phyloP scores from a whole-genome alignment of 139 green algal species.

The Bryopsis sp. region DNA sequence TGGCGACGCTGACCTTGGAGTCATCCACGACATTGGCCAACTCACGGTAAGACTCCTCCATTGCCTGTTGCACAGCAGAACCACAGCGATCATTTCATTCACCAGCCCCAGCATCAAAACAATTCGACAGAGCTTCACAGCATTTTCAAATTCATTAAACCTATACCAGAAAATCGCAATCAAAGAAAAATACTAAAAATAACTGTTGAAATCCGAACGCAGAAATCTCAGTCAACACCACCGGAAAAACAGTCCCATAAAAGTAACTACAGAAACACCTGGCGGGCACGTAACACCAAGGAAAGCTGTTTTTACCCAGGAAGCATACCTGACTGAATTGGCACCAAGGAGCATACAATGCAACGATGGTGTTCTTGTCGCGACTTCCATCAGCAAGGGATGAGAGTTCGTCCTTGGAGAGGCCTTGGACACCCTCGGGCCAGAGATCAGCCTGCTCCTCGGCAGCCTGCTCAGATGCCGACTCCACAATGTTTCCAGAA shows the following conservation, averaged over 20 bases:
- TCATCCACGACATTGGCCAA: conserved; percentile 55
- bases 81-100: no score
- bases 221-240: no score
- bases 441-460: conserved; percentile 17
- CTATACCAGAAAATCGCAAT: no score
- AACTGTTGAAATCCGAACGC: no score
- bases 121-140: no score
- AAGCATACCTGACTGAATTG: conserved; percentile 70
- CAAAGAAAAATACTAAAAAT: no score
- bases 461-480: background rate
- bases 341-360: conserved; percentile 91
- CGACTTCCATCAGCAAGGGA: conserved; percentile 44
- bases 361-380: conserved; percentile 64
- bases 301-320: background rate
- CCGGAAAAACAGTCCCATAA: no score
- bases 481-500: conserved; percentile 55
- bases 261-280: no score
- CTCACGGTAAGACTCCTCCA: conserved; percentile 61
- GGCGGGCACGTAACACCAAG: background rate
- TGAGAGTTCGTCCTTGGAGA: conserved; percentile 50
- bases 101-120: no score
- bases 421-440: conserved; percentile 30
- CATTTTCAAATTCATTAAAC: no score
- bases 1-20: conserved; percentile 53
- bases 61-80: conserved; percentile 36